Conservation (phyloP, 768 basidiomycete species). For the Suillus subalutaceus region DNA sequence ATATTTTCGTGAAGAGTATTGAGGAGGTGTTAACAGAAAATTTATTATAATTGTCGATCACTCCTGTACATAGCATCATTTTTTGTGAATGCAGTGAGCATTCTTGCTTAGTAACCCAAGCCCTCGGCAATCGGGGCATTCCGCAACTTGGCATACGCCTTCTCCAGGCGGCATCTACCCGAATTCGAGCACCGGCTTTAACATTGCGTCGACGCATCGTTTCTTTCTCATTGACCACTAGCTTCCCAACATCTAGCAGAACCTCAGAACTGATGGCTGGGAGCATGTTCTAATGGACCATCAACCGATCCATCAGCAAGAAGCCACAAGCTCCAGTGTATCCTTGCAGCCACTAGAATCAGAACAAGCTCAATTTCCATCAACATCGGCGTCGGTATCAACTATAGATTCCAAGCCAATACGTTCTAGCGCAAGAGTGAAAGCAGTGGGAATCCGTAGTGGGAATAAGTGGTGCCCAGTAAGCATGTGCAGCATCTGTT, state of each 20-base stretch:
- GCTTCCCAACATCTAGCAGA: slow-evolving; percentile 24
- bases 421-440: slow-evolving; percentile 77
- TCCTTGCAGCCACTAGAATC: slow-evolving; percentile 48
- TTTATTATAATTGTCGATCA: slow-evolving; percentile 10
- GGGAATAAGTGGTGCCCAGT: no score
- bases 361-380: slow-evolving; percentile 37
- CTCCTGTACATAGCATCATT: neutral
- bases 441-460: slow-evolving; percentile 41
- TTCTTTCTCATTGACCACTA: slow-evolving; percentile 29
- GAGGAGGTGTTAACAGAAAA: slow-evolving; percentile 60
- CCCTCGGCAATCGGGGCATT: slow-evolving; percentile 11
- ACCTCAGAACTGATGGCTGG: slow-evolving; percentile 75
- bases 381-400: slow-evolving; percentile 37
- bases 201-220: slow-evolving; percentile 16
- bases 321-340: slow-evolving; percentile 70
- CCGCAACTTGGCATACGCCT: slow-evolving; percentile 23
- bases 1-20: slow-evolving; percentile 64
- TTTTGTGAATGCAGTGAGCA: neutral
- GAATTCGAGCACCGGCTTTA: slow-evolving; percentile 22
- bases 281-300: slow-evolving; percentile 90
- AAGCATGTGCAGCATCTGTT: no score
- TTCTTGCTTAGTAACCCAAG: slow-evolving; percentile 5
- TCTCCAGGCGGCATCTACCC: slow-evolving; percentile 20
- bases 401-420: slow-evolving; percentile 57
- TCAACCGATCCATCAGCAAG: slow-evolving; percentile 70